Conservation (phyloP, 768 basidiomycete genomes). For the Tulasnella sp. region DNA sequence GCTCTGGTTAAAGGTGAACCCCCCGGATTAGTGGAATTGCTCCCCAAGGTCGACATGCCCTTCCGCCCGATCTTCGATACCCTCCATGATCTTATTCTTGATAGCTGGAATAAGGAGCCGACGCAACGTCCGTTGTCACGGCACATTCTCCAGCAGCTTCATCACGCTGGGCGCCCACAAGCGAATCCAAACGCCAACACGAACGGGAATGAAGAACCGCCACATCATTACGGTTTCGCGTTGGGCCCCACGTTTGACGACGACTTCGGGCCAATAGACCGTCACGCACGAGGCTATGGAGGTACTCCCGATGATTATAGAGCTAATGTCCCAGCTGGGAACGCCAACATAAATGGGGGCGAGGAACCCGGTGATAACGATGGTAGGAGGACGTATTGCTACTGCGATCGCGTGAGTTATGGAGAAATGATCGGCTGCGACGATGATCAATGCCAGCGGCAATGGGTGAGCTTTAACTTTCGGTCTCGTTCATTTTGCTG, state of each 20-base stretch:
- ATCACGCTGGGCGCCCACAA: too few relatives aligned
- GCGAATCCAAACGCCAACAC: too few relatives aligned
- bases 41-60: too few relatives aligned
- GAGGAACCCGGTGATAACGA: conserved; percentile 23
- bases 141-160: too few relatives aligned
- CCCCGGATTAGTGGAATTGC: background rate
- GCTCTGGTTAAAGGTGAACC: background rate
- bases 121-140: too few relatives aligned
- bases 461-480: conserved; percentile 32
- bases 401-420: conserved; percentile 31
- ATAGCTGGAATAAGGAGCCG: too few relatives aligned
- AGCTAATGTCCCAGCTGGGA: background rate
- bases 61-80: too few relatives aligned
- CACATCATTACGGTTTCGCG: background rate
- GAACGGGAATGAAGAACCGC: too few relatives aligned
- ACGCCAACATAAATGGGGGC: conserved; percentile 16
- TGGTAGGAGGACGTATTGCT: conserved; percentile 23
- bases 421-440: conserved; percentile 37
- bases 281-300: background rate
- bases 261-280: conserved; percentile 16
- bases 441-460: conserved; percentile 31
- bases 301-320: too few relatives aligned
- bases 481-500: background rate
- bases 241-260: conserved; percentile 16
- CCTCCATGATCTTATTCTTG: too few relatives aligned